Evolutionary conservation across 2,329 filamentous ascomycete genomes (phyloP), one percentile per base, ranked within the genome.

Genomic region (Parascedosporium putredinis): DNA sequence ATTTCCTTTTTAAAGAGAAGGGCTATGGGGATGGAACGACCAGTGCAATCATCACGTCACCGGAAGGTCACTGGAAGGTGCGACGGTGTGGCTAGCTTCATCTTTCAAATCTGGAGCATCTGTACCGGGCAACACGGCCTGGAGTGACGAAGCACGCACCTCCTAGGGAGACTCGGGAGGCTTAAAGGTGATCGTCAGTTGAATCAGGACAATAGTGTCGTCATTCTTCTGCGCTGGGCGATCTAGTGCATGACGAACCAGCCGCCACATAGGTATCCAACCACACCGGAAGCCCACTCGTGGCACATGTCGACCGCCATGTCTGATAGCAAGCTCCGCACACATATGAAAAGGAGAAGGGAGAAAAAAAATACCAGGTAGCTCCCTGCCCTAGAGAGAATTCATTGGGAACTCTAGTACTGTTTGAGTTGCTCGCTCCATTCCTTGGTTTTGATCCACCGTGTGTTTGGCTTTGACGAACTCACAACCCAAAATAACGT

Each of bases 11-110:
- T 20, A 42, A 42, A 18, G 38, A 12, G 38, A 42, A 20, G 23
- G 10, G 2, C 16, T 42, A 20, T 42, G 20, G 38, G 16, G 38
- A n/a, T 20, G 38, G 20, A 42, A 12, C 38, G 38, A 36, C 18
- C 33, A 40, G 38, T 33, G 47, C 38, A 50, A 50, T 50, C 38
- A 50, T 45, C 10, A 50, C 47, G 47, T 50, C 47, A 50, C 47
- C 8, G 20, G 16, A 7, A 42, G 18, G 40, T 50, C 47, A 50
- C 47, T 20, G 47, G 38, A 42, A 42, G 20, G 38, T 42, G 38
- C 38, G 18, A 42, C 38, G 12, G 38, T 42, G 38, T 42, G 36
- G 36, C 38, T 42, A 20, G 38, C 38, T 42, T 24, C 38, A 20
- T 22, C 10, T 2, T 20, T 42, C n/a, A n/a, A 42, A 31, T 31